Percentiles rank a stretch among this genome's conserved stretches.
phyloP scores from a whole-genome alignment of 1,139 yeast species.

The Pichia terricola region DNA sequence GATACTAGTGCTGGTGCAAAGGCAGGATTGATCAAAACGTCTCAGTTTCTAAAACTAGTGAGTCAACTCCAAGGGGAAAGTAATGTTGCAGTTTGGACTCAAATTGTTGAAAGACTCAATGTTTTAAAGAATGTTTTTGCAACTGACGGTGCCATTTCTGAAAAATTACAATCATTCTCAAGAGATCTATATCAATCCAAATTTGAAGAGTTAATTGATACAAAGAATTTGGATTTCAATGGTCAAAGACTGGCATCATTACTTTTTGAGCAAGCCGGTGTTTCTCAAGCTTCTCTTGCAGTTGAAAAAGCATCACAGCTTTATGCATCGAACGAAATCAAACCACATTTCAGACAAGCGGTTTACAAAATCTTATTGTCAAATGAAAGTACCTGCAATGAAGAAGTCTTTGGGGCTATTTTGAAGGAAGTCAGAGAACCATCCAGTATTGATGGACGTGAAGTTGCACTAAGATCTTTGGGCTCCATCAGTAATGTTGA shows the following conservation, averaged over 20 bases:
- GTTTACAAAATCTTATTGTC: slow-evolving; percentile 45
- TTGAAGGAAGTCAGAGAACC: slow-evolving; percentile 43
- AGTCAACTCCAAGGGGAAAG: slow-evolving; percentile 37
- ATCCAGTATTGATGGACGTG: slow-evolving; percentile 56
- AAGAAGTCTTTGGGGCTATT: slow-evolving; percentile 38
- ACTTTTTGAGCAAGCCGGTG: slow-evolving; percentile 44
- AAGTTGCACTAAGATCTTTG: slow-evolving; percentile 51
- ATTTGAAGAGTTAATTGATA: slow-evolving; percentile 30
- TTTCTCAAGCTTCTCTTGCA: slow-evolving; percentile 39
- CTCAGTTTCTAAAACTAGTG: slow-evolving; percentile 39
- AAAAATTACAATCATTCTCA: slow-evolving; percentile 33
- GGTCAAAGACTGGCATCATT: slow-evolving; percentile 42
- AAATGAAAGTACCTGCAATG: slow-evolving; percentile 30
- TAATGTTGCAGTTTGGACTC: slow-evolving; percentile 55
- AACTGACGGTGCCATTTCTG: slow-evolving; percentile 32
- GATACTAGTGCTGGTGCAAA: slow-evolving; percentile 53
- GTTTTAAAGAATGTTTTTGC: slow-evolving; percentile 39
- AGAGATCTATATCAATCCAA: slow-evolving; percentile 34
- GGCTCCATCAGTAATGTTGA: slow-evolving; percentile 39
- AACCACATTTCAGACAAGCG: slow-evolving; percentile 48
- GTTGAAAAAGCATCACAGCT: slow-evolving; percentile 35
- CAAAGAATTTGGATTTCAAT: slow-evolving; percentile 26
- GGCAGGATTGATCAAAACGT: slow-evolving; percentile 46
- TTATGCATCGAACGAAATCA: slow-evolving; percentile 31
- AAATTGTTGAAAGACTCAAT: slow-evolving; percentile 38